A percentile compares a stretch with the other conserved stretches of the same genome.
phyloP scores from a whole-genome alignment of 2,329 filamentous ascomycete species.

The Ciborinia camelliae region DNA sequence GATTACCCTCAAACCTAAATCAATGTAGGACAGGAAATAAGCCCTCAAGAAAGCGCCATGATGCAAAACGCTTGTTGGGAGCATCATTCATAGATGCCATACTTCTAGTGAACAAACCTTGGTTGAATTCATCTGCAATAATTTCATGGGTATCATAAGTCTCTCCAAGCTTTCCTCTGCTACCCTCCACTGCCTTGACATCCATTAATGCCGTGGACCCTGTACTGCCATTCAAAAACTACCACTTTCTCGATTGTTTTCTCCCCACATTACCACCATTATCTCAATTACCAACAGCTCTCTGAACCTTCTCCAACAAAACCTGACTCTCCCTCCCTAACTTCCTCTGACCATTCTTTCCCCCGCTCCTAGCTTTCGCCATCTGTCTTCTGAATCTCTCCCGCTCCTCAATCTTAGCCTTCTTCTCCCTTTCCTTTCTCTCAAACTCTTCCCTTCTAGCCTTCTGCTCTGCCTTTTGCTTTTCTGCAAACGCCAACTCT shows the following conservation, averaged over 20 bases:
- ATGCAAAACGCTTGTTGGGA: constrained; percentile 10
- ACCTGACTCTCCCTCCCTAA: constrained; percentile 66
- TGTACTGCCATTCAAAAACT: background rate
- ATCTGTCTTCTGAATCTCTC: constrained; percentile 49
- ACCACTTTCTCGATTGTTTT: background rate
- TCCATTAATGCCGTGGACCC: background rate
- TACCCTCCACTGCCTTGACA: background rate
- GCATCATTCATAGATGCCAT: background rate
- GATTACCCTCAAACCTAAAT: background rate
- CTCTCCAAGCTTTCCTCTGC: background rate
- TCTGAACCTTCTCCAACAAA: constrained; percentile 61
- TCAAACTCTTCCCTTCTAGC: constrained; percentile 47
- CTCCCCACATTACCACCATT: background rate
- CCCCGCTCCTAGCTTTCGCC: constrained; percentile 47
- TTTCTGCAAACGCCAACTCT: constrained; percentile 41
- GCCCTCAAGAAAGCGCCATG: background rate
- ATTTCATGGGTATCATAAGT: constrained; percentile 19
- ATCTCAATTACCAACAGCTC: constrained; percentile 37
- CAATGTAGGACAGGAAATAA: background rate
- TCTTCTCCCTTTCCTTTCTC: constrained; percentile 50
- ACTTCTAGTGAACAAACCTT: background rate
- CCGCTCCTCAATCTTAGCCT: constrained; percentile 59
- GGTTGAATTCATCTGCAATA: background rate
- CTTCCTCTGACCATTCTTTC: constrained; percentile 63
- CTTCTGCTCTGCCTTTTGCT: constrained; percentile 55